A percentile compares a stretch with the other conserved stretches of the same genome.
phyloP scores from a whole-genome alignment of 2,329 filamentous ascomycete genomes.

The Cryphonectria radicalis region DNA sequence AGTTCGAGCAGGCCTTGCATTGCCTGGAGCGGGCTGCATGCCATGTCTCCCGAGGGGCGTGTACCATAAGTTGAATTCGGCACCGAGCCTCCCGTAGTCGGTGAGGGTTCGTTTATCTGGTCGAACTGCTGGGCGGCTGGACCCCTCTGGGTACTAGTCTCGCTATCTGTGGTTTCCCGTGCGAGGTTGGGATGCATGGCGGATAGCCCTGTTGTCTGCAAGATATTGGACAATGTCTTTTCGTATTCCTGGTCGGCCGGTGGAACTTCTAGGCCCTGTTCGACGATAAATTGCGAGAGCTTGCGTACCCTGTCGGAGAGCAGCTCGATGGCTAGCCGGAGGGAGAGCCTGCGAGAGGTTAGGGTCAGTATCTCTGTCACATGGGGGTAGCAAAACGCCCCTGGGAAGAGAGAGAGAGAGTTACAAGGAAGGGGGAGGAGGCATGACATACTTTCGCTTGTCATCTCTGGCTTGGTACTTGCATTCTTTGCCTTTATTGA shows the following conservation, averaged over 20 bases:
- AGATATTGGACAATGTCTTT: neutral
- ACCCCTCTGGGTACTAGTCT: neutral
- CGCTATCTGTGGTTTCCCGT: neutral
- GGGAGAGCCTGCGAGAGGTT: conserved; percentile 30
- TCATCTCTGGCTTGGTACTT: conserved; percentile 36
- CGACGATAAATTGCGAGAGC: conserved; percentile 33
- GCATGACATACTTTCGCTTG: conserved; percentile 36
- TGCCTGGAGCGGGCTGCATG: neutral
- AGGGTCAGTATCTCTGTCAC: neutral
- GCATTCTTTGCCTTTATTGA: conserved; percentile 34
- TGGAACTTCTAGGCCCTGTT: conserved; percentile 30
- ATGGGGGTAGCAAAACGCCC: too few species aligned
- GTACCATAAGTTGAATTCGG: too few species aligned
- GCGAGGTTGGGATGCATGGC: neutral
- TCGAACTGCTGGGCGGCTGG: too few species aligned
- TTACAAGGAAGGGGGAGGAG: conserved; percentile 29
- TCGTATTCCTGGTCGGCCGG: conserved; percentile 12
- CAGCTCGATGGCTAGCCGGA: conserved; percentile 36
- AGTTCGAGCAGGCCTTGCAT: neutral
- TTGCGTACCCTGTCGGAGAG: conserved; percentile 26
- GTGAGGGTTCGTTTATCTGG: too few species aligned
- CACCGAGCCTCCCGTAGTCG: too few species aligned
- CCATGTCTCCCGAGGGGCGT: neutral
- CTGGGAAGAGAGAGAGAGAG: too few species aligned
- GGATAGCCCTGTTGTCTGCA: neutral